Base-by-base conservation (phyloP, 2,329 filamentous ascomycete species). In the Cladophialophora chaetospira region DNA sequence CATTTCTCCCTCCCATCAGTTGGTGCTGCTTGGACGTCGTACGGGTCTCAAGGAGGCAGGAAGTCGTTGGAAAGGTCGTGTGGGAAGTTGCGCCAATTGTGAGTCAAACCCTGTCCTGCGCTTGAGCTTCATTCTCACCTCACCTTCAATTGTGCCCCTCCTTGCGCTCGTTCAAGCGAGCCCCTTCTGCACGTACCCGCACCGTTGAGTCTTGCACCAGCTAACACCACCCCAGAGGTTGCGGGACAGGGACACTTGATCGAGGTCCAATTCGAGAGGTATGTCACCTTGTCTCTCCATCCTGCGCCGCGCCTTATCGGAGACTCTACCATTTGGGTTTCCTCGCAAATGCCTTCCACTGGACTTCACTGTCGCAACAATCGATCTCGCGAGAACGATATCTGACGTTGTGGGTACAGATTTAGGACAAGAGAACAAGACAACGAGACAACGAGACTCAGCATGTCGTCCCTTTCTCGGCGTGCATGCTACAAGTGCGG, bases 401-500 rank as follows among this genome's bases (percentile, higher is more conserved):
- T 54, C 52, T 62, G 44, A 62, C 46, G 31, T 36, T 8, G 4
- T 26, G 6, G 19, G n/a, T 26, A 26, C 38, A 60, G 40, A 50
- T 10, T 25, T 46, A 53, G 31, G 52, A 51, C 52, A 31, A 50
- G 17, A n/a, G n/a, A 13, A 19, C 28, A 52, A 46, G 50, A 55
- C n/a, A 48, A 33, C 17, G 33, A 43, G 5, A n/a, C n/a, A n/a
- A n/a, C n/a, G n/a, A n/a, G n/a, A n/a, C n/a, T 44, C 49, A 79
- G 70, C 67, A 92, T 91, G 88, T 88, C 88, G 77, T 88, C 86
- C 61, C 82, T 91, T 68, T 89, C 88, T 72, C 88, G 88, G 76
- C 87, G 88, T 77, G 88, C 88, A 68, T 92, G 88, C 82, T 89
- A 89, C 81, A 89, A 79, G 68, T 79, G 77, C 75, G 88, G 88